Conservation (phyloP, 2,329 filamentous ascomycete species). For the Davidsoniella virescens region DNA sequence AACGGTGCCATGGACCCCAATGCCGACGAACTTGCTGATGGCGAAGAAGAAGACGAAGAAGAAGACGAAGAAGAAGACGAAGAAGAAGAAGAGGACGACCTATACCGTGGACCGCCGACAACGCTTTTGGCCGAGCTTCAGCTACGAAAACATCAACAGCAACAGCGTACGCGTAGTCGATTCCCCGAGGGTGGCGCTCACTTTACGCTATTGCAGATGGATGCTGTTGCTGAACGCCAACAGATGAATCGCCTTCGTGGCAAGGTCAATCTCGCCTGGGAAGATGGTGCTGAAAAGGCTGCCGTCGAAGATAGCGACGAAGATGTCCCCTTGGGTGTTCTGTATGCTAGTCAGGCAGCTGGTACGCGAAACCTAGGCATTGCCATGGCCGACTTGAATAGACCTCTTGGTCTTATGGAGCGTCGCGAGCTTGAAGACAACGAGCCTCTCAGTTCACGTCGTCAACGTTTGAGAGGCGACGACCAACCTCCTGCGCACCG, state of each 20-base stretch:
- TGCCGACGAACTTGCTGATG: constrained; percentile 13
- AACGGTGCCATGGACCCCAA: background rate
- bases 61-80: constrained; percentile 32
- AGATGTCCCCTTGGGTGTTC: constrained; percentile 72
- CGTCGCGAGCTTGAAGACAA: constrained; percentile 78
- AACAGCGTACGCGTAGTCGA: constrained; percentile 53
- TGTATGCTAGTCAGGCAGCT: constrained; percentile 50
- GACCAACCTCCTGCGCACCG: constrained; percentile 26
- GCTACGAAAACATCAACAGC: constrained; percentile 76
- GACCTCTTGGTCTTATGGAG: constrained; percentile 62
- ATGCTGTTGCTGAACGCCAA: constrained; percentile 77
- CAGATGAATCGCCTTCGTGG: constrained; percentile 56
- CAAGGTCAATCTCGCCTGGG: constrained; percentile 81
- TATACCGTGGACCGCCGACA: constrained; percentile 59
- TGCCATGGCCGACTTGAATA: constrained; percentile 38
- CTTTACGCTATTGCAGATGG: constrained; percentile 75
- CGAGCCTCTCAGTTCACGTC: constrained; percentile 66
- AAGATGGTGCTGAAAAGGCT: constrained; percentile 39
- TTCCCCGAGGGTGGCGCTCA: constrained; percentile 61
- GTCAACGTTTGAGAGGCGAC: constrained; percentile 56
- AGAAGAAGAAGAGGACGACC: constrained; percentile 30
- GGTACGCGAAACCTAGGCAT: constrained; percentile 28
- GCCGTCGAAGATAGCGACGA: constrained; percentile 48
- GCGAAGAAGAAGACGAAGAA: constrained; percentile 24
- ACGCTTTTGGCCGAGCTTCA: constrained; percentile 87